Conservation (phyloP, 768 basidiomycete species). For the Hypholoma fasciculare region DNA sequence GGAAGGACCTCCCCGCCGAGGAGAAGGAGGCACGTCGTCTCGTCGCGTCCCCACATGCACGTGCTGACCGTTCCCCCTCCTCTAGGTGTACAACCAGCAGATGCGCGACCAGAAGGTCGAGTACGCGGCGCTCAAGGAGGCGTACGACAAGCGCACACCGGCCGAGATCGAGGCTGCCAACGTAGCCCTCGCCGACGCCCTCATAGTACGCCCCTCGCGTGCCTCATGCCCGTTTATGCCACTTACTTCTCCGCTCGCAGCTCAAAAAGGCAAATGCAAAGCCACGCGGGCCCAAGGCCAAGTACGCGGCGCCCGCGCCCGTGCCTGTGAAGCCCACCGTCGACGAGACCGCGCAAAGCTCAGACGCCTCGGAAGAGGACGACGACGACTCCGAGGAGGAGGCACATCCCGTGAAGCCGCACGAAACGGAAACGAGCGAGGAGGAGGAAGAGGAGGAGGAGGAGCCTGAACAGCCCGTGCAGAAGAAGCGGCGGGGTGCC, state of each 20-base stretch:
- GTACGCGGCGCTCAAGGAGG: conserved; percentile 63
- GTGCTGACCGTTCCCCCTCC: conserved; percentile 2
- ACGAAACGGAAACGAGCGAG: conserved; percentile 26
- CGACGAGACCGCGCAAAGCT: conserved; percentile 25
- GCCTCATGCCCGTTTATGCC: conserved; percentile 4
- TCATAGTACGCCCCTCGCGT: conserved; percentile 26
- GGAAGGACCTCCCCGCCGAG: conserved; percentile 65
- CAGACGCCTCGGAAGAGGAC: conserved; percentile 32
- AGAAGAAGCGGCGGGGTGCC: conserved; percentile 30
- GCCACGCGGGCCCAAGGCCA: conserved; percentile 22
- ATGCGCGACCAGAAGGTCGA: conserved; percentile 61
- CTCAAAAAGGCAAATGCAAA: conserved; percentile 33
- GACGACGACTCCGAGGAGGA: conserved; percentile 38
- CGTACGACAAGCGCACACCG: conserved; percentile 58
- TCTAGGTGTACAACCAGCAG: conserved; percentile 53
- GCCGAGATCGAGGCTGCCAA: conserved; percentile 49
- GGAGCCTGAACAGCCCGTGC: conserved; percentile 17
- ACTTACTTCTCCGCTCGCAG: conserved; percentile 14
- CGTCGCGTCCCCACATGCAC: background rate
- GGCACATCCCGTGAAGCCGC: conserved; percentile 19
- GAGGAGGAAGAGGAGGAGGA: conserved; percentile 31
- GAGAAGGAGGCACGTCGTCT: conserved; percentile 70
- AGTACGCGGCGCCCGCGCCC: conserved; percentile 17
- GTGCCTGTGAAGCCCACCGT: conserved; percentile 22
- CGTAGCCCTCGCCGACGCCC: conserved; percentile 40